phyloP scores from a whole-genome alignment of 2,329 filamentous ascomycete genomes.

The Raffaelea arxii region DNA sequence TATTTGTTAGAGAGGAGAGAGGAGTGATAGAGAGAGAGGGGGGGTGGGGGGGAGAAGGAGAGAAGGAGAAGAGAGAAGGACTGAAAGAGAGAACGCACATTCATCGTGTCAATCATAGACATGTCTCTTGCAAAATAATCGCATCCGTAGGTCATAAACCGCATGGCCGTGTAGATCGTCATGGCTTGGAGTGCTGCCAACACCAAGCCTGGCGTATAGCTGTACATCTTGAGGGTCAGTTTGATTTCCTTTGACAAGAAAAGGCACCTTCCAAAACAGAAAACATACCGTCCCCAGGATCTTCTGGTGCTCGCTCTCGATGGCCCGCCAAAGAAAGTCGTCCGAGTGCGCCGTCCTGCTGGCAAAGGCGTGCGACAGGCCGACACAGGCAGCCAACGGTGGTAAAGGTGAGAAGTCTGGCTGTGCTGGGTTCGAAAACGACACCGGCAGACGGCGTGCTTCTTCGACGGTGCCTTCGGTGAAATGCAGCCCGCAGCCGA shows the following conservation, averaged over 20 bases:
- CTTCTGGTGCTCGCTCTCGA: constrained; percentile 15
- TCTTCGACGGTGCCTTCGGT: constrained; percentile 1
- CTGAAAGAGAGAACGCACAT: neutral
- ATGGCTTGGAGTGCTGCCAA: constrained; percentile 15
- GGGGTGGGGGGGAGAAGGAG: too few relatives aligned
- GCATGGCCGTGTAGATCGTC: constrained; percentile 22
- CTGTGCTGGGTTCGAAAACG: too few relatives aligned
- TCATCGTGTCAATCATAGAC: constrained; percentile 4
- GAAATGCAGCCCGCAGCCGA: constrained; percentile 9
- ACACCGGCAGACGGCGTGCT: too few relatives aligned
- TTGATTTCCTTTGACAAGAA: neutral
- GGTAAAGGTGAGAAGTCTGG: too few relatives aligned
- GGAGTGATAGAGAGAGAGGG: neutral
- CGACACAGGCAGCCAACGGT: constrained; percentile 16
- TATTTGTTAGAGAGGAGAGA: neutral
- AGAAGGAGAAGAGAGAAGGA: neutral
- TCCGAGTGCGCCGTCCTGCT: constrained; percentile 14
- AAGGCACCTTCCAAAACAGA: neutral
- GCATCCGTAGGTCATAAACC: constrained; percentile 13
- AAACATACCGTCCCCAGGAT: constrained; percentile 10
- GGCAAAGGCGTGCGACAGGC: constrained; percentile 17
- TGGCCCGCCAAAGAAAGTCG: constrained; percentile 18
- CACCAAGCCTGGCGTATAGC: constrained; percentile 7
- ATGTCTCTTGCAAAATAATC: constrained; percentile 6
- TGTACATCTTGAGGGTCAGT: neutral